phyloP scores from a whole-genome alignment of 2,329 filamentous ascomycete genomes.

The Apiospora phragmitis region DNA sequence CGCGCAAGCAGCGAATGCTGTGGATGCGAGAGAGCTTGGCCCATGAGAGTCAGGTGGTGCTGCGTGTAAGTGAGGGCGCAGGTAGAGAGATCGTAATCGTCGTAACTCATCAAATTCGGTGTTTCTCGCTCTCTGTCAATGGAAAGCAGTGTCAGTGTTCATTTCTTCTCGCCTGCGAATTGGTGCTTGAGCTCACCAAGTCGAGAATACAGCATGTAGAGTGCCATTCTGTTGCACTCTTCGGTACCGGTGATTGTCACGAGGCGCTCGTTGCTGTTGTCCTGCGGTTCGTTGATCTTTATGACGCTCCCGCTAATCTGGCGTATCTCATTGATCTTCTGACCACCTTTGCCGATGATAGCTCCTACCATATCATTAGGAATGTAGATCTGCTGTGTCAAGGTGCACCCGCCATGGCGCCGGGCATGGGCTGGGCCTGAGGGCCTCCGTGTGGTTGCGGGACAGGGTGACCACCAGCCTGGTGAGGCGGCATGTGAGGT shows the following conservation, averaged over 20 bases:
- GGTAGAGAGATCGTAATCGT: constrained; percentile 15
- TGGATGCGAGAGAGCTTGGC: background rate
- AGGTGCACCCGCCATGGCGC: constrained; percentile 69
- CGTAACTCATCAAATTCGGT: constrained; percentile 56
- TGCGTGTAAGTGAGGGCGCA: background rate
- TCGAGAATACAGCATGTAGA: constrained; percentile 98
- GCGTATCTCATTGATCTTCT: constrained; percentile 99
- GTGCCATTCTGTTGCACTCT: constrained; percentile 99
- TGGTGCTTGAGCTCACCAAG: constrained; percentile 66
- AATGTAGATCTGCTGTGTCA: constrained; percentile 98
- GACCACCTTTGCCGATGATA: constrained; percentile 97
- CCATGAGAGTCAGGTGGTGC: background rate
- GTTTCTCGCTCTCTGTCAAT: constrained; percentile 70
- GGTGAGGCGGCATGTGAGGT: constrained; percentile 75
- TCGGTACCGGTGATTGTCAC: constrained; percentile 97
- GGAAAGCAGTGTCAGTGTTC: constrained; percentile 10
- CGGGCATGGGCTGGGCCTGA: constrained; percentile 73
- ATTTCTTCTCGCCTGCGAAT: constrained; percentile 19
- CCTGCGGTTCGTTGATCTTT: constrained; percentile 99
- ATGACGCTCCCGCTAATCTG: constrained; percentile 97
- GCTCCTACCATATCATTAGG: constrained; percentile 99
- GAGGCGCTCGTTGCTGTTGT: constrained; percentile 96
- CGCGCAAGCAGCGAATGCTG: constrained; percentile 1
- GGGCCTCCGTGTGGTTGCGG: constrained; percentile 65
- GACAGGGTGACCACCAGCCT: constrained; percentile 63